Evolutionary conservation across 164 flowering plant genomes (phyloP).

Genomic region (Kingdonia uniflora): DNA sequence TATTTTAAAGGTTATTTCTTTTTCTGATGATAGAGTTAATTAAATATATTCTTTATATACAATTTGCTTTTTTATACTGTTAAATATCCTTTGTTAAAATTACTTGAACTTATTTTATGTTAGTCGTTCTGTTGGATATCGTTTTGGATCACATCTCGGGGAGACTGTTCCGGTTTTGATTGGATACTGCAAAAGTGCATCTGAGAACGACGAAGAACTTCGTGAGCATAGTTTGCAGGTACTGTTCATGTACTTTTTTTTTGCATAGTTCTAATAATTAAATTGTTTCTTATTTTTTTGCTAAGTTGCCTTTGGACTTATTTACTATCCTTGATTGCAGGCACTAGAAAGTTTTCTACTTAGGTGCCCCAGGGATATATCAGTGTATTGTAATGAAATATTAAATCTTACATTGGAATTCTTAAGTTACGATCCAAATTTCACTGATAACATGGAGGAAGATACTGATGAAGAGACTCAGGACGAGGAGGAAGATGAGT

Average conservation of each 20-base stretch:
- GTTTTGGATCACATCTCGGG: constrained; percentile 92
- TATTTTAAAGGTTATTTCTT: no score
- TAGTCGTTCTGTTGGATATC: constrained; percentile 99
- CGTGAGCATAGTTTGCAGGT: constrained; percentile 99
- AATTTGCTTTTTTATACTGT: no score
- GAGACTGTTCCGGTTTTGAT: constrained; percentile 82
- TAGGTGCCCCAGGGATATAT: constrained; percentile 89
- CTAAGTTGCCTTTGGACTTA: background rate
- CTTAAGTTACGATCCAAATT: constrained; percentile 94
- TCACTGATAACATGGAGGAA: constrained; percentile 98
- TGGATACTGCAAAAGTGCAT: constrained; percentile 77
- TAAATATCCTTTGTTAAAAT: background rate
- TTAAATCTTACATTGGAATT: constrained; percentile 73
- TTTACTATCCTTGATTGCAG: constrained; percentile 28
- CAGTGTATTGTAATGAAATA: constrained; percentile 72
- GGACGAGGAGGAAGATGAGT: constrained; percentile 98
- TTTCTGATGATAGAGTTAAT: no score
- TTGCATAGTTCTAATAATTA: background rate
- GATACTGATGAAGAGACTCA: constrained; percentile 81
- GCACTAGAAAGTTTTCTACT: constrained; percentile 93
- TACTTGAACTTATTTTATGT: constrained; percentile 4
- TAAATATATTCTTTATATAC: no score
- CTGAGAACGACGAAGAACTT: constrained; percentile 98
- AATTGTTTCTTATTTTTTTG: background rate
- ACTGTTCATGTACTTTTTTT: constrained; percentile 1